Evolutionary conservation across 2,329 filamentous ascomycete species (phyloP), one percentile per base, ranked within the genome.

Genomic region (Ilyonectria destructans): DNA sequence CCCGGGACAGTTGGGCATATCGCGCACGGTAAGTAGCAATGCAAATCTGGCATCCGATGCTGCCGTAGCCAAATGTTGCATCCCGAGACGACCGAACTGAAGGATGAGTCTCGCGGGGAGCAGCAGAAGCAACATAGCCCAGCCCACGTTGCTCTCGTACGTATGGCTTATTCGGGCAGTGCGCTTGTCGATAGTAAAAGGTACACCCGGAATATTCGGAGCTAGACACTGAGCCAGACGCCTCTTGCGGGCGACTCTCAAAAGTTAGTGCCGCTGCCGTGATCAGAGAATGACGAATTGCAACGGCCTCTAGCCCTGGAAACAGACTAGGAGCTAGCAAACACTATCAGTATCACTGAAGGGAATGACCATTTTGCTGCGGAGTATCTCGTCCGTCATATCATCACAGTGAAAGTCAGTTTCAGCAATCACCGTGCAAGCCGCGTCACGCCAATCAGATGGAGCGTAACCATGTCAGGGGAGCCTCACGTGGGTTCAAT

Each of bases 381-480:
- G 45, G 45, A 46, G 45, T 4, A 21, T 46, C 9, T 46, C 19
- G 9, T 43, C 68, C 60, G 63, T 70, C 72, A 73, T 74, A 62
- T 74, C 62, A 66, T 59, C 54, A 67, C 71, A 67, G 65, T 26
- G 45, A 65, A 58, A 67, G 66, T 65, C 65, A 52, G 66, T 62
- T 61, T 68, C 68, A 68, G 61, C 71, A 72, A 71, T 72, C 62
- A 29, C 66, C 56, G 55, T 67, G 29, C 64, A 56, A 46, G 63
- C 62, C 58, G 71, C 43, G 23, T 49, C 64, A 67, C 64, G 60
- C 72, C 69, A 74, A 68, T 74, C 55, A 70, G 62, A 68, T 49
- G 54, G 40, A 60, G 58, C 65, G 31, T 61, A 75, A 65, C 72
- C 72, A 69, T 75, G 71, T 54, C 68, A 71, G 67, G 62, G 68